A percentile compares a stretch with the other conserved stretches of the same genome.
Evolutionary conservation across 129 eudicot genomes (phyloP).

Genomic region (Artemisia tridentata): DNA sequence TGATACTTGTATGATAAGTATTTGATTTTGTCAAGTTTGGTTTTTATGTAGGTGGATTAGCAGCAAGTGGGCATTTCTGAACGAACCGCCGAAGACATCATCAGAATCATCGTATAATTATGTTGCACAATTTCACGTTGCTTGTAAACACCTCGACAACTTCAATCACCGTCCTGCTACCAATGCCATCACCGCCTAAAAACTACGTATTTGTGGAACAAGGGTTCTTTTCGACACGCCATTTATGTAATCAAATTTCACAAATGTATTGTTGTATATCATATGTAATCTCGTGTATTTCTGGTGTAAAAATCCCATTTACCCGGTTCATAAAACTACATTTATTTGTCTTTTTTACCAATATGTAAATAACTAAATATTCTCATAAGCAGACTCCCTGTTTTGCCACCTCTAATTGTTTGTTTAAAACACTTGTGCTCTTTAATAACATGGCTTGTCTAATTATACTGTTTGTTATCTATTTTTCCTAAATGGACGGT

Average conservation of each 20-base stretch:
- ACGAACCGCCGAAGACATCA: constrained; percentile 33
- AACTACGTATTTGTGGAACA: neutral
- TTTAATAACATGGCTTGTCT: no score
- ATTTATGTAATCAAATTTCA: neutral
- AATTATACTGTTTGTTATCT: no score
- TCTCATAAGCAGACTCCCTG: no score
- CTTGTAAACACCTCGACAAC: constrained; percentile 20
- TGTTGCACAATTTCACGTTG: constrained; percentile 33
- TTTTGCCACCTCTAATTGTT: no score
- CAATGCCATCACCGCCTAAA: constrained; percentile 16
- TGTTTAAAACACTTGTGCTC: no score
- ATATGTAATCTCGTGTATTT: neutral
- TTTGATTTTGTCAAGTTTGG: neutral
- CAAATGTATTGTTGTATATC: neutral
- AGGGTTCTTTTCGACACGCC: neutral
- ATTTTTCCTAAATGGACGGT: neutral
- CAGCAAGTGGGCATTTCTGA: constrained; percentile 39
- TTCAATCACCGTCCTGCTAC: neutral
- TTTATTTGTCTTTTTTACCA: no score
- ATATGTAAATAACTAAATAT: no score
- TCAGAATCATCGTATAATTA: constrained; percentile 21
- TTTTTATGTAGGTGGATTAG: constrained; percentile 31
- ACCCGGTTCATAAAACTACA: neutral
- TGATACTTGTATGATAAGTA: neutral
- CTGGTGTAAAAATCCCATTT: neutral